Evolutionary conservation across 371 early-diverging fungal species (phyloP).

Genomic region (Mortierella sp.): DNA sequence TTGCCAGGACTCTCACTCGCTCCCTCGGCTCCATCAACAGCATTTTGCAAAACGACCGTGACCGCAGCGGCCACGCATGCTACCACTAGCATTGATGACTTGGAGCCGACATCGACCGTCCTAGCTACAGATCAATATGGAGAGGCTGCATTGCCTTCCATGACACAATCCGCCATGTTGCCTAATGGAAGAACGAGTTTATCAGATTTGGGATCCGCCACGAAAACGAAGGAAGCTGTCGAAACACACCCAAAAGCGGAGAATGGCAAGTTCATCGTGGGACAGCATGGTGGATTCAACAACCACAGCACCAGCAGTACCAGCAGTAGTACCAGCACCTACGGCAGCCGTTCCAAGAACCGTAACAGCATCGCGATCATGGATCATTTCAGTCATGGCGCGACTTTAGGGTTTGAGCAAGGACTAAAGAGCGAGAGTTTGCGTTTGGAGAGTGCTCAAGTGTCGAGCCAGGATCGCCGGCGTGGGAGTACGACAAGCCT

Average conservation of each 20-base stretch:
- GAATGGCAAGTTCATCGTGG: constrained; percentile 35
- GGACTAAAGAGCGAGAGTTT: constrained; percentile 10
- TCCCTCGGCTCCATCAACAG: constrained; percentile 44
- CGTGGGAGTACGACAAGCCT: constrained; percentile 25
- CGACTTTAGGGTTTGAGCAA: constrained; percentile 11
- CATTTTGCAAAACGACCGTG: constrained; percentile 43
- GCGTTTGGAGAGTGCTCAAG: not conserved
- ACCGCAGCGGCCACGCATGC: constrained; percentile 26
- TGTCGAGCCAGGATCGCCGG: constrained; percentile 7
- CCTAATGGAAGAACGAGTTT: not conserved
- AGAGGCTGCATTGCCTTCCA: not conserved
- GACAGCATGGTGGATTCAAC: constrained; percentile 7
- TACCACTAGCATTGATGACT: constrained; percentile 14
- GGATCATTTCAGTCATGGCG: constrained; percentile 25
- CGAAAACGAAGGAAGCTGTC: not conserved
- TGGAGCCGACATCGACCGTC: constrained; percentile 19
- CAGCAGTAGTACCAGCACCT: not conserved
- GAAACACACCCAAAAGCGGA: constrained; percentile 35
- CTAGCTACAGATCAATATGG: constrained; percentile 9
- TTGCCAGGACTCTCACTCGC: constrained; percentile 29
- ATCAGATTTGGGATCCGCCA: not conserved
- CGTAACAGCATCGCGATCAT: not conserved
- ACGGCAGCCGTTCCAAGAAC: not conserved
- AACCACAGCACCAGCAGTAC: constrained; percentile 13
- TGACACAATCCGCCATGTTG: not conserved